Conservation (phyloP, 2,329 filamentous ascomycete species). For the Ascocoryne sarcoides region DNA sequence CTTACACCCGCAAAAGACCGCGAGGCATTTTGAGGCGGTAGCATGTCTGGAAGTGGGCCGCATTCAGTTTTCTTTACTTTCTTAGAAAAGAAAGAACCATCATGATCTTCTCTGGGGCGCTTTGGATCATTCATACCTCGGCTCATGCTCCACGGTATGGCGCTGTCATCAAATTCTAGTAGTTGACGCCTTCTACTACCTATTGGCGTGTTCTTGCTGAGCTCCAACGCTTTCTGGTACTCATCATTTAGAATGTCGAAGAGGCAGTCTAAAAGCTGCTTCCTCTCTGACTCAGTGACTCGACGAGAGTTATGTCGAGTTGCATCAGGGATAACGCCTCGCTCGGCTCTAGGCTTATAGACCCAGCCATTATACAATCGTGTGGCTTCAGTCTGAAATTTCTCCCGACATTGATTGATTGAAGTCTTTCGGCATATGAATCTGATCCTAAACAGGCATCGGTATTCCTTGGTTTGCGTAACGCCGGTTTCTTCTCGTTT, state of each 20-base stretch:
- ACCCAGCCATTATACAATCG: slow-evolving; percentile 13
- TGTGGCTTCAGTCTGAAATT: slow-evolving; percentile 8
- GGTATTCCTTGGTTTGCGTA: neutral
- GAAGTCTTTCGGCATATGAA: neutral
- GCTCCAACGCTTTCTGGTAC: neutral
- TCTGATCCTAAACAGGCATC: neutral
- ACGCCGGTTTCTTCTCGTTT: neutral
- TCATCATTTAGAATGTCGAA: neutral
- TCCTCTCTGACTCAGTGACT: slow-evolving; percentile 5
- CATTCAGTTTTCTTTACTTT: neutral
- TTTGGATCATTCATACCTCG: too few species aligned
- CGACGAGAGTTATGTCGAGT: slow-evolving; percentile 7
- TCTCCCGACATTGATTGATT: neutral
- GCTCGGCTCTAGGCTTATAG: slow-evolving; percentile 13
- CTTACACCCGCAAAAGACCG: neutral
- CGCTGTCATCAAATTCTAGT: too few species aligned
- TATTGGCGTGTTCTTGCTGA: neutral
- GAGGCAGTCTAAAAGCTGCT: slow-evolving; percentile 7
- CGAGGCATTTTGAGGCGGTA: neutral
- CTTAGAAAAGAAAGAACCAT: neutral
- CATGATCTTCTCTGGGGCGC: slow-evolving; percentile 1
- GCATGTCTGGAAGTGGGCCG: neutral
- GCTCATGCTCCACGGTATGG: too few species aligned
- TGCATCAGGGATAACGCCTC: slow-evolving; percentile 11
- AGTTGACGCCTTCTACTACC: too few species aligned